These are phyloP conservation scores for Rhizoclosmatium sp. DNA, from an alignment of 192 early-diverging fungal species.

Conservation along the genomic window DNA sequence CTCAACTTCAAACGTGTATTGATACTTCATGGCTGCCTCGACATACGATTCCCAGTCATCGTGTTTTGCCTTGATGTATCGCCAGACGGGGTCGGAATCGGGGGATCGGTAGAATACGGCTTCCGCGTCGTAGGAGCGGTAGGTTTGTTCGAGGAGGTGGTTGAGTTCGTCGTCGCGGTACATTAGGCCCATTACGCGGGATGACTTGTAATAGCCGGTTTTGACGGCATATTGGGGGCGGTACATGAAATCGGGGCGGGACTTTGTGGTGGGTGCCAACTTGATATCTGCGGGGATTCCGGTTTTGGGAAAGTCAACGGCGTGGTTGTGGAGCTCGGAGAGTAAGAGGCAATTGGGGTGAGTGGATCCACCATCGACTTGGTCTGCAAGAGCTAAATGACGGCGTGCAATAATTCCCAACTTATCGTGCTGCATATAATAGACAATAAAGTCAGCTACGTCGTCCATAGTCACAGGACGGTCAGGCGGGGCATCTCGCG, in stretches of 20 bases:
- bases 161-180: slow-evolving; percentile 33
- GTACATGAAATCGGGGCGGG: slow-evolving; percentile 77
- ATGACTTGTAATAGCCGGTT: slow-evolving; percentile 21
- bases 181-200: slow-evolving; percentile 30
- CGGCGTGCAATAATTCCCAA: slow-evolving; percentile 25
- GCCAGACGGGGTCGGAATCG: slow-evolving; percentile 20
- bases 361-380: slow-evolving; percentile 26
- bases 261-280: slow-evolving; percentile 46
- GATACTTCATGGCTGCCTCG: slow-evolving; percentile 21
- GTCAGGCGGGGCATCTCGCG: slow-evolving; percentile 4
- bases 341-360: slow-evolving; percentile 25
- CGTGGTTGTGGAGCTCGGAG: slow-evolving; percentile 63
- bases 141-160: slow-evolving; percentile 10
- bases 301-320: slow-evolving; percentile 77
- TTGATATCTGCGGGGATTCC: slow-evolving; percentile 58
- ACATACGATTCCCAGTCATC: slow-evolving; percentile 25
- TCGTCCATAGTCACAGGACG: slow-evolving; percentile 32
- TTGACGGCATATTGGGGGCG: slow-evolving; percentile 25
- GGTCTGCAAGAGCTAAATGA: slow-evolving; percentile 34
- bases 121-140: background rate
- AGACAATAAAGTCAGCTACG: slow-evolving; percentile 30
- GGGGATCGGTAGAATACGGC: background rate
- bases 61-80: background rate
- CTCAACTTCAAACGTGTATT: slow-evolving; percentile 24
- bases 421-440: slow-evolving; percentile 27